phyloP scores from a whole-genome alignment of 2,329 filamentous ascomycete species.

The Fusarium sp. region DNA sequence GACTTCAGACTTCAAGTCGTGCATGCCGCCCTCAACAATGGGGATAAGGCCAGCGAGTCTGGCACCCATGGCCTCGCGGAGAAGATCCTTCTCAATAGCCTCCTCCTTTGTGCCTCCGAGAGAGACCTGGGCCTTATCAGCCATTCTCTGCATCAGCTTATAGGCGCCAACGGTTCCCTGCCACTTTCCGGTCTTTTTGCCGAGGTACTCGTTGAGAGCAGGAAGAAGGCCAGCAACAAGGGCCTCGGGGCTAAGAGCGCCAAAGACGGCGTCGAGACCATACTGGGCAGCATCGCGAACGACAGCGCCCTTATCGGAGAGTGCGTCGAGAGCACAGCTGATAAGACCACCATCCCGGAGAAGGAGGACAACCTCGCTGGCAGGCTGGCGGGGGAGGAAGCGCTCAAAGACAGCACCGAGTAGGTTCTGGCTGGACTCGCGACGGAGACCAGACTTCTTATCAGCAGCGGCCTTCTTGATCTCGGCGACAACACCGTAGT shows the following conservation, averaged over 20 bases:
- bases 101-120: slow-evolving; percentile 84
- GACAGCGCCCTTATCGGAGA: slow-evolving; percentile 90
- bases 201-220: slow-evolving; percentile 79
- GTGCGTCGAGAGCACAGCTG: slow-evolving; percentile 80
- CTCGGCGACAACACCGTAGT: slow-evolving; percentile 68
- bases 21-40: slow-evolving; percentile 92
- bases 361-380: slow-evolving; percentile 85
- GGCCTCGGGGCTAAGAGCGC: slow-evolving; percentile 82
- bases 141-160: slow-evolving; percentile 90
- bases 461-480: slow-evolving; percentile 82
- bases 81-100: slow-evolving; percentile 86
- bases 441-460: slow-evolving; percentile 89
- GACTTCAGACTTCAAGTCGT: slow-evolving; percentile 92
- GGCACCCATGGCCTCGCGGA: slow-evolving; percentile 91
- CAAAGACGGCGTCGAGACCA: slow-evolving; percentile 89
- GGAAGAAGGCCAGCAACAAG: slow-evolving; percentile 87
- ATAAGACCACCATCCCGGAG: slow-evolving; percentile 84
- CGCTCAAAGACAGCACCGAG: slow-evolving; percentile 94
- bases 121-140: slow-evolving; percentile 90
- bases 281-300: slow-evolving; percentile 95
- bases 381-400: slow-evolving; percentile 80
- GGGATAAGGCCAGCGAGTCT: slow-evolving; percentile 90
- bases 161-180: slow-evolving; percentile 92
- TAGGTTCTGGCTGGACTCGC: slow-evolving; percentile 95
- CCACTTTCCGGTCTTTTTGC: slow-evolving; percentile 93